A percentile compares a stretch with the other conserved stretches of the same genome.
Conservation (phyloP, 768 basidiomycete species). For the Lactarius sp. region DNA sequence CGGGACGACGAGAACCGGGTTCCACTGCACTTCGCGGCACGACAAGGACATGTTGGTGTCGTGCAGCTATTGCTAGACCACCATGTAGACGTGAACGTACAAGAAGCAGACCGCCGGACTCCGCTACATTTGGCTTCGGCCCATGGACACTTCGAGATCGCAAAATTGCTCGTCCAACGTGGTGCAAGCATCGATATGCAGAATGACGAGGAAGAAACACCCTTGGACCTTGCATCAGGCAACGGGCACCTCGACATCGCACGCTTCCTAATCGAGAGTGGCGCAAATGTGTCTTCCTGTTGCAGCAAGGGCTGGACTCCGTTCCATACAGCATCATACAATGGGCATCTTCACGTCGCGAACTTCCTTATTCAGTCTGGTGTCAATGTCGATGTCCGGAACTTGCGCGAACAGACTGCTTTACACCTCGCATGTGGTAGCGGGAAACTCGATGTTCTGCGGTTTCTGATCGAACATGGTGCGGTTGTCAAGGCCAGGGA, state of each 20-base stretch:
- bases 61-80: background rate
- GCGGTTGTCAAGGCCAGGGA: background rate
- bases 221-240: background rate
- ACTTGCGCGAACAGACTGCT: background rate
- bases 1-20: background rate
- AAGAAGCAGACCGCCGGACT: background rate
- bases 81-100: background rate
- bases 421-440: background rate
- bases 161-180: background rate
- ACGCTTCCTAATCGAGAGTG: too few relatives aligned
- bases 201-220: background rate
- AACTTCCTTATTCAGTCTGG: background rate
- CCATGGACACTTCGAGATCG: background rate
- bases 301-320: too few relatives aligned
- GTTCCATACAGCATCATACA: background rate
- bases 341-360: background rate
- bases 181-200: background rate
- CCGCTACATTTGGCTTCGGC: background rate
- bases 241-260: background rate
- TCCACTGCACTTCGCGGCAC: background rate
- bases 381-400: background rate
- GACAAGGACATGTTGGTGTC: background rate
- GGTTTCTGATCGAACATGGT: background rate
- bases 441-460: background rate
- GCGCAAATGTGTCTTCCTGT: too few relatives aligned